Evolutionary conservation across 306 rosid species (phyloP).

Genomic region (Quercus glauca): DNA sequence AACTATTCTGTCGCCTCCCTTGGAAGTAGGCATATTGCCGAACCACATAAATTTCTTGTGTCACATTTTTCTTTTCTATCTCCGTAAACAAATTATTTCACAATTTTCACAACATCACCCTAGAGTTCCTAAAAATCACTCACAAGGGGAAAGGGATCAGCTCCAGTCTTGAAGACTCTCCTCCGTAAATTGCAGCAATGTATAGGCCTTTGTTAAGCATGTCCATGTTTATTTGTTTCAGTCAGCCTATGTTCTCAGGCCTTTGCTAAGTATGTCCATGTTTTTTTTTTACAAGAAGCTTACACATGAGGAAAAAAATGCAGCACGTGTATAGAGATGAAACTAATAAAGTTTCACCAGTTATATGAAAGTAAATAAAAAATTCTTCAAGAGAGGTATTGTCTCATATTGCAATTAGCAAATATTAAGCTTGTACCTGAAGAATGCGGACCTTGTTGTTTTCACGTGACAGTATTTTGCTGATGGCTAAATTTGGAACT

Average conservation of each 20-base stretch:
- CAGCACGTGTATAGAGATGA: not conserved
- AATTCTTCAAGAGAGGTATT: not conserved
- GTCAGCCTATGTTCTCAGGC: not conserved
- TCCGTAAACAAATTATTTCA: no score
- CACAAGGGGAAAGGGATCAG: no score
- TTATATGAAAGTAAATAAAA: not conserved
- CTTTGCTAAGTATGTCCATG: not conserved
- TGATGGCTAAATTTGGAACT: slow-evolving; percentile 95
- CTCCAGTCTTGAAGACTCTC: no score
- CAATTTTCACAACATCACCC: no score
- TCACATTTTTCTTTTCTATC: no score
- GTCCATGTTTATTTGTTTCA: not conserved
- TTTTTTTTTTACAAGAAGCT: not conserved
- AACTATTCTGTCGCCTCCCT: no score
- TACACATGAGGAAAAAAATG: not conserved
- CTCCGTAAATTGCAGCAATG: no score
- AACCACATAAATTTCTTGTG: no score
- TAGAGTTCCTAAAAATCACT: no score
- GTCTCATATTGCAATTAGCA: not conserved
- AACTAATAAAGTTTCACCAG: not conserved
- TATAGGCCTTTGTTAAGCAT: not conserved
- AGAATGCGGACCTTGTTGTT: slow-evolving; percentile 94
- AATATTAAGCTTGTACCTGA: slow-evolving; percentile 54
- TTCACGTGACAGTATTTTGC: slow-evolving; percentile 83
- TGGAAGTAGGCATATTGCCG: no score